A percentile compares a stretch with the other conserved stretches of the same genome.
Conservation (phyloP, 2,329 filamentous ascomycete genomes). For the Knufia petricola region DNA sequence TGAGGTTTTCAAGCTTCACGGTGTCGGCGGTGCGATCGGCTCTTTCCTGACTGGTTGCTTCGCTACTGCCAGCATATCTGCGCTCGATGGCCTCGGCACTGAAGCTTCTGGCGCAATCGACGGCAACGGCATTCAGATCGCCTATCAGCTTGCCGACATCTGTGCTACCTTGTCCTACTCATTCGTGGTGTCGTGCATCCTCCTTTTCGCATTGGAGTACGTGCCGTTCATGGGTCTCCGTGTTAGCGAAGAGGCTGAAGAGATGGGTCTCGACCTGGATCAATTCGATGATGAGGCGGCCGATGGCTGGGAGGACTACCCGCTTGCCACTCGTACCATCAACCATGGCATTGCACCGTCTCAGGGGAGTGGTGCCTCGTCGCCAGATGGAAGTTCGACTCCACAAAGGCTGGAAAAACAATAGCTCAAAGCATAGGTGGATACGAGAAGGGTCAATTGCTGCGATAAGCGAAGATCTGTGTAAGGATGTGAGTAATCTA, state of each 20-base stretch:
- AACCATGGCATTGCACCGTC: background rate
- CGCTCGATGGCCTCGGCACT: slow-evolving; percentile 40
- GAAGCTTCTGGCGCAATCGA: slow-evolving; percentile 42
- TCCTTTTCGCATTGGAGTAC: slow-evolving; percentile 43
- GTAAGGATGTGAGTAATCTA: too few species aligned
- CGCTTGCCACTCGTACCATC: background rate
- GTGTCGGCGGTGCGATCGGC: slow-evolving; percentile 45
- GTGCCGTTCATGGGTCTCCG: slow-evolving; percentile 44
- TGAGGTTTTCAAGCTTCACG: slow-evolving; percentile 41
- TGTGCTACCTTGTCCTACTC: slow-evolving; percentile 44
- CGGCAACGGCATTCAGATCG: slow-evolving; percentile 47
- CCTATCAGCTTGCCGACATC: slow-evolving; percentile 48
- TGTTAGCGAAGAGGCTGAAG: slow-evolving; percentile 46
- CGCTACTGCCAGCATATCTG: slow-evolving; percentile 34
- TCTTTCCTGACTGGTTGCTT: slow-evolving; percentile 51
- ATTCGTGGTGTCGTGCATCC: slow-evolving; percentile 43
- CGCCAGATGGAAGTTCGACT: slow-evolving; percentile 3
- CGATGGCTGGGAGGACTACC: slow-evolving; percentile 34
- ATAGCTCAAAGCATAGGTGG: too few species aligned
- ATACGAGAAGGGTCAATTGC: too few species aligned
- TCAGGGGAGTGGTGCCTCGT: background rate
- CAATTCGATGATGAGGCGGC: slow-evolving; percentile 51
- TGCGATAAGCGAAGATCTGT: too few species aligned
- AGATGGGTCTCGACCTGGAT: slow-evolving; percentile 45
- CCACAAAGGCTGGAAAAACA: background rate